These are phyloP conservation scores for Xylogone sp. DNA, from an alignment of 2,329 filamentous ascomycete species.

Conservation along the genomic window DNA sequence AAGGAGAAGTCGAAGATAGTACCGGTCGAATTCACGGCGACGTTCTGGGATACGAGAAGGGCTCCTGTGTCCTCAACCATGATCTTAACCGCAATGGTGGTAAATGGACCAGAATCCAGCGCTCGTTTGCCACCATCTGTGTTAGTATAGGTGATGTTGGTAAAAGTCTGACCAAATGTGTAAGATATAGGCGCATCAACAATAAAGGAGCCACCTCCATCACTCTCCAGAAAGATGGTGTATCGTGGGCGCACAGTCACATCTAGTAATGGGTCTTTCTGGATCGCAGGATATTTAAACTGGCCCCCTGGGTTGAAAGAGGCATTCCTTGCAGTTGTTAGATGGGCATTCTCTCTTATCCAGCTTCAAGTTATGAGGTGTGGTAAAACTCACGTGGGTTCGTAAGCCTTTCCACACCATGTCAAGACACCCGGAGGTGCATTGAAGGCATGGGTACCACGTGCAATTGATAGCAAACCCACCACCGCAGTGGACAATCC, in stretches of 20 bases:
- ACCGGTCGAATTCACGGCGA: conserved; percentile 32
- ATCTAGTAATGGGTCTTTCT: conserved; percentile 34
- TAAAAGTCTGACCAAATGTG: conserved; percentile 29
- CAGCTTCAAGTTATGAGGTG: neutral
- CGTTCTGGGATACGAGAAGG: conserved; percentile 18
- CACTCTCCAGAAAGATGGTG: conserved; percentile 40
- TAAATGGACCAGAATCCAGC: conserved; percentile 13
- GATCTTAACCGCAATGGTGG: conserved; percentile 20
- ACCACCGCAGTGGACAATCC: neutral
- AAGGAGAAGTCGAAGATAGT: conserved; percentile 33
- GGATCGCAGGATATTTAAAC: conserved; percentile 33
- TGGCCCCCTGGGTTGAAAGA: conserved; percentile 44
- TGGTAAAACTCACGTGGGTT: conserved; percentile 26
- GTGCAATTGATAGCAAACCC: neutral
- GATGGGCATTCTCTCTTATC: neutral
- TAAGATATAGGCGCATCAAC: conserved; percentile 36
- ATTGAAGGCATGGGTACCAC: conserved; percentile 13
- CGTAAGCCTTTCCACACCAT: conserved; percentile 40
- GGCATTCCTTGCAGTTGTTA: conserved; percentile 17
- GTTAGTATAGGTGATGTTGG: conserved; percentile 15
- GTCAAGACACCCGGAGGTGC: conserved; percentile 16
- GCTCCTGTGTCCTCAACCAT: conserved; percentile 19
- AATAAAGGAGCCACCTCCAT: conserved; percentile 34
- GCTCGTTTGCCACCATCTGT: conserved; percentile 6
- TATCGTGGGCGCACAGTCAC: conserved; percentile 38